Evolutionary conservation across 2,329 filamentous ascomycete species (phyloP), one percentile per base, ranked within the genome.

Genomic region (Fusarium metavorans): DNA sequence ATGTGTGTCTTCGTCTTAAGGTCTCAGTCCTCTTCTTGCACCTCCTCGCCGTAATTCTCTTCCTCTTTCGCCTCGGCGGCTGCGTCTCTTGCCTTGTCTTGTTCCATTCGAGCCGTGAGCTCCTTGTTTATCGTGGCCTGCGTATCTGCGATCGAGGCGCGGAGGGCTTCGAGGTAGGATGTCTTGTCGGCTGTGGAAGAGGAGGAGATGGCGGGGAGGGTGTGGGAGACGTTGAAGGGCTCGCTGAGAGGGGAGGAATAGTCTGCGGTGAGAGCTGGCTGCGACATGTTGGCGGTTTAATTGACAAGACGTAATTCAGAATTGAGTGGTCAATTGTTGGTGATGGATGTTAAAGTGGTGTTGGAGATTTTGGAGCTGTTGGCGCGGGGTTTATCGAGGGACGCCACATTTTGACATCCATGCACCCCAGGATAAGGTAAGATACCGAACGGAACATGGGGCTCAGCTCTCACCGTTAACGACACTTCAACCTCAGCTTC

Each of bases 21-120:
- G 10, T 20, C 35, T 80, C 76, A 82, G 30, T 83, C 89, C 65
- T 93, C 92, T 48, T 93, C 92, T 59, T 92, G 91, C 14, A 92
- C 89, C 81, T 97, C 95, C 82, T 97, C 95, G 57, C 95, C 95
- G 80, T 98, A 97, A 80, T 95, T 93, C 78, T 94, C 90, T 80
- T 95, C 93, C 79, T 92, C 91, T 71, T 88, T 88, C 13, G 82
- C 86, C 69, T 92, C 90, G 69, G 90, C 87, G 4, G 82, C 81
- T 1, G 82, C 83, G 18, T 86, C 87, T 16, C 84, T 83, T 10
- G 83, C 84, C 79, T 92, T 93, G 80, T 95, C 93, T 71, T 93
- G 88, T 41, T 92, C 92, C 94, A 95, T 95, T 67, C 92, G 90
- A 62, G 85, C 81, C 6, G 94, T 95, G 68, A 96, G 86, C 80